Conservation (phyloP, 2,329 filamentous ascomycete species). For the Stromatinia cepivora region DNA sequence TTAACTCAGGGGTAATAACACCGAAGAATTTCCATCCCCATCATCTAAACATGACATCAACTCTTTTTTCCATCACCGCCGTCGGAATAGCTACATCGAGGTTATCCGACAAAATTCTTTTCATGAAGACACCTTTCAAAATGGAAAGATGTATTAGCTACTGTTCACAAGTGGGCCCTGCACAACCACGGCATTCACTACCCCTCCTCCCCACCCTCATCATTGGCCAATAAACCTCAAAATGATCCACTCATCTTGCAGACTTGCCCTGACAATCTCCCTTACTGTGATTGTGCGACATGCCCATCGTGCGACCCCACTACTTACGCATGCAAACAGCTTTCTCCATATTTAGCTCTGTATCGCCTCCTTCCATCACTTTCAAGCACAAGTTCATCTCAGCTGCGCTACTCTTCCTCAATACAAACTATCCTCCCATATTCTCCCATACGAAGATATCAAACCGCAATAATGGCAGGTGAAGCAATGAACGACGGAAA, state of each 20-base stretch:
- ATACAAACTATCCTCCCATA: background rate
- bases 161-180: background rate
- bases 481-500: constrained; percentile 42
- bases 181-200: background rate
- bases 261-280: background rate
- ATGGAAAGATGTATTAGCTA: background rate
- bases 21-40: constrained; percentile 1
- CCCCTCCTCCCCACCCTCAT: constrained; percentile 5
- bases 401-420: background rate
- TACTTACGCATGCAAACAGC: background rate
- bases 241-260: background rate
- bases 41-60: constrained; percentile 1
- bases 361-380: background rate
- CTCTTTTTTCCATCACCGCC: background rate
- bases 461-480: constrained; percentile 26
- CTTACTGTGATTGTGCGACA: background rate
- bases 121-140: background rate
- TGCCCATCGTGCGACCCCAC: constrained; percentile 9
- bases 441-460: background rate
- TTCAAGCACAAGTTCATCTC: background rate
- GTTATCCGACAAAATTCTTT: background rate
- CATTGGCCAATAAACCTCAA: background rate
- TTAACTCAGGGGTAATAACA: background rate
- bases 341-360: background rate
- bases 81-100: background rate